Evolutionary conservation across 208 protist genomes (phyloP), one percentile per base, ranked within the genome.

Genomic region (Acanthamoeba polyphaga): DNA sequence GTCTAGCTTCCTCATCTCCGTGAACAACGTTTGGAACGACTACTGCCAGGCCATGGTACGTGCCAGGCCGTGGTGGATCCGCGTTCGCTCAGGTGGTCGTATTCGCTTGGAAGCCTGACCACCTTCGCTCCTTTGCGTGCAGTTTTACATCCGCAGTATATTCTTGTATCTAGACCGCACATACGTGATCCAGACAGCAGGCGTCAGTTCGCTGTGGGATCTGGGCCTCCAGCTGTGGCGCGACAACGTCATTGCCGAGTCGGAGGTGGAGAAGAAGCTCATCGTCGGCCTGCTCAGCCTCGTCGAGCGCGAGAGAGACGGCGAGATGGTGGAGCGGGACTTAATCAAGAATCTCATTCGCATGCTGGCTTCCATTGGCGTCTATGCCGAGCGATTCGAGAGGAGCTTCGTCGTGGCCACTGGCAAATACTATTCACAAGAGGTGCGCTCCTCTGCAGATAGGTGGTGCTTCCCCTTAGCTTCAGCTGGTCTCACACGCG

Each of bases 81-180:
- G 49, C 12, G 49, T 53, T 53, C 13, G 49, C 49, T 53, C 49
- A 53, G 12, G 49, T 53, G 49, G 49, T 0, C 49, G 0, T 62
- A 27, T 62, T 62, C 0, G 46, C 27, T 51, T 80, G 64, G 19
- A 10, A 22, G 0, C 62, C 27, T 74, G 32, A 62, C 55, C 13
- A 15, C 29, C 19, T 46, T 85, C 34, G 93, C 34, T 38, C 46
- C 64, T 3, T 32, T 24, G n/a, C 43, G 27, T 95, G 53, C 24
- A 95, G 94, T 95, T 96, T 49, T 94, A 95, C 62, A 96, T 97
- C 19, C 95, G 96, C 27, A 96, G 95, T 66, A 97, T 98, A 51
- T 98, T 98, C 82, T 89, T 98, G 74, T 95, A 92, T 92, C 87
- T 98, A 68, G 97, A 98, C 72, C 95, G 97, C 64, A 97, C 95